Evolutionary conservation across 2,329 filamentous ascomycete genomes (phyloP).

Genomic region (Colletotrichum lupini): DNA sequence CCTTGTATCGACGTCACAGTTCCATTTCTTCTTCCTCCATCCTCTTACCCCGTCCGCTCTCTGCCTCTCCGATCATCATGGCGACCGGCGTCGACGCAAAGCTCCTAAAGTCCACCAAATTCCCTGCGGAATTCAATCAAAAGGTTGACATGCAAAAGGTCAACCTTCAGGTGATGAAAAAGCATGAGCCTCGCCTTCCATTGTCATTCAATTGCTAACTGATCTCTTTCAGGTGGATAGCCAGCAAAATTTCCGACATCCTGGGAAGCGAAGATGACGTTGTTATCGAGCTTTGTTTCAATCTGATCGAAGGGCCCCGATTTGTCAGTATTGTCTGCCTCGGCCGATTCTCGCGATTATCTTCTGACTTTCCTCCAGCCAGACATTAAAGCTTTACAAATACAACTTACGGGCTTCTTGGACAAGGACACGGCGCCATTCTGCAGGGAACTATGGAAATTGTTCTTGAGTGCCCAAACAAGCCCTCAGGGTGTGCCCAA

Average conservation of each 20-base stretch:
- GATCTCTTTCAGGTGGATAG: conserved; percentile 82
- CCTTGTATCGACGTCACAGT: conserved; percentile 17
- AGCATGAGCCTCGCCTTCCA: conserved; percentile 61
- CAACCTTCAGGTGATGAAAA: conserved; percentile 97
- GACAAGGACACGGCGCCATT: conserved; percentile 91
- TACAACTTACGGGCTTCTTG: conserved; percentile 93
- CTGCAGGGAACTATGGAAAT: conserved; percentile 92
- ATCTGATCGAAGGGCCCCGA: conserved; percentile 77
- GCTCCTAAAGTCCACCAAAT: conserved; percentile 90
- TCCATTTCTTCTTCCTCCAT: background rate
- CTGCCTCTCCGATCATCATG: conserved; percentile 61
- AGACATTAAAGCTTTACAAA: conserved; percentile 94
- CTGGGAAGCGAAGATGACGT: conserved; percentile 96
- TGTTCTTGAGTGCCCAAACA: conserved; percentile 89
- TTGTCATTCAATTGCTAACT: conserved; percentile 19
- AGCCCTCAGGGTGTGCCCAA: conserved; percentile 93
- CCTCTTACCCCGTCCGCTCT: conserved; percentile 20
- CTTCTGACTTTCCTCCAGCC: conserved; percentile 67
- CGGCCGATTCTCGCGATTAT: background rate
- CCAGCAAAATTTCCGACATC: conserved; percentile 85
- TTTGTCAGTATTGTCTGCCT: conserved; percentile 68
- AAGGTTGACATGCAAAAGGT: conserved; percentile 99
- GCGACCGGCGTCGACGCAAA: conserved; percentile 88
- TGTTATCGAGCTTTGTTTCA: conserved; percentile 85
- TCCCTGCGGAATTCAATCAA: conserved; percentile 90